Evolutionary conservation across 306 rosid genomes (phyloP).

Genomic region (Rosa chinensis): DNA sequence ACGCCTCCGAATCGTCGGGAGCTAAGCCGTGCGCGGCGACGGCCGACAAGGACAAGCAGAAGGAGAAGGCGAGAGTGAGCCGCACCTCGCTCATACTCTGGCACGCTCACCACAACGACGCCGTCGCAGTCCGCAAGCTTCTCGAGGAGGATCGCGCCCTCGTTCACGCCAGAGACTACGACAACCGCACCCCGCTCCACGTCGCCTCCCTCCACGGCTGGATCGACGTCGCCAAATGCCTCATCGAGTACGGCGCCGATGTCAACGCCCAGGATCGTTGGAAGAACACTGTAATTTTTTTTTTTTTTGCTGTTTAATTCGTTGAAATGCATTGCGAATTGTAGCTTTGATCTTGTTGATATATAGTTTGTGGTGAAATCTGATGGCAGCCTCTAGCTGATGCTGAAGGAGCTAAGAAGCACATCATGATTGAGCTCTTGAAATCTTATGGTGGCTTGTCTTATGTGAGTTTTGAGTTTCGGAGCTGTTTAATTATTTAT

Average conservation of each 20-base stretch:
- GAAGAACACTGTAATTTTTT: conserved; percentile 73
- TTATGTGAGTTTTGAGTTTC: conserved; percentile 54
- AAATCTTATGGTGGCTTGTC: conserved; percentile 83
- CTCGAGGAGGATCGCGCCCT: conserved; percentile 85
- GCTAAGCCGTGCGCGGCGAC: not conserved
- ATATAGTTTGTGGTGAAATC: not conserved
- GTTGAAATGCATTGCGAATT: not conserved
- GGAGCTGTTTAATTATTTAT: not conserved
- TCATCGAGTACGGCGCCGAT: conserved; percentile 78
- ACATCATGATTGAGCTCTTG: conserved; percentile 62
- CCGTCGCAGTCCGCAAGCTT: conserved; percentile 82
- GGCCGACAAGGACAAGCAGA: conserved; percentile 44
- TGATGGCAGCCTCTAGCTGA: conserved; percentile 86
- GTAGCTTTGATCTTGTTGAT: no score
- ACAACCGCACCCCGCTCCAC: conserved; percentile 88
- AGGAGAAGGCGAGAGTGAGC: conserved; percentile 86
- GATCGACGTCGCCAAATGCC: conserved; percentile 72
- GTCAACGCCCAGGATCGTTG: conserved; percentile 95
- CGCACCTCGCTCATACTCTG: conserved; percentile 85
- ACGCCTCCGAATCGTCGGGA: conserved; percentile 33
- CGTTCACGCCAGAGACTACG: conserved; percentile 82
- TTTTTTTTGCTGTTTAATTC: not conserved
- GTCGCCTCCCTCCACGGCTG: conserved; percentile 86
- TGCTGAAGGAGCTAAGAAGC: conserved; percentile 91
- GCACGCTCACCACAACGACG: conserved; percentile 96